Base-by-base conservation (phyloP, 306 rosid genomes). In the Prunus persica region DNA sequence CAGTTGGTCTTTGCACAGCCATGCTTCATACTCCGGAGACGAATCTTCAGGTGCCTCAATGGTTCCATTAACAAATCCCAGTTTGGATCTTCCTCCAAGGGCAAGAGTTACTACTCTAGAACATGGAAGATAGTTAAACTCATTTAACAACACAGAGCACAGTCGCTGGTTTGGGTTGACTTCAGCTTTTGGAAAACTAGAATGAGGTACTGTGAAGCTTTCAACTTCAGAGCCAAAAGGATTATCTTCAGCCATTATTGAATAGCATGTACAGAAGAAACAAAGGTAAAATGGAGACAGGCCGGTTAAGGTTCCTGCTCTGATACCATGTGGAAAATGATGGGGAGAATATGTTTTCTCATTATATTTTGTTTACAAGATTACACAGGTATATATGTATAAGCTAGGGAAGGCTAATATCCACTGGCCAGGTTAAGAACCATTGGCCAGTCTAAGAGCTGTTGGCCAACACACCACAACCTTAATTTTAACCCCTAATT, bases 41-140 rank as follows among this genome's bases (percentile, higher is more conserved):
- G 10, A 1, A 8, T 16, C 0, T 3, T 41, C 2, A 9, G 30
- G 70, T 55, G 61, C 27, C 11, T 55, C 27, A 8, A 55, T 55
- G 8, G 14, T 55, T 55, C 49, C 49, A 34, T 64, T 64, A 47
- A 34, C 12, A 13, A 15, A 64, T 8, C 69, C 15, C 2, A 64
- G 25, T 64, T 16, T 64, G 7, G 46, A 64, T 34, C 43, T 34
- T 30, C 69, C 25, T 15, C 49, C 75, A 28, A 71, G 75, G 5
- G 64, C 32, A 54, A 71, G 75, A 51, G 74, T 27, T 49, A 51
- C 8, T 54, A n/a, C 46, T 70, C 63, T 51, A 1, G 74, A 70
- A 30, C 49, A 70, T 12, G 62, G 74, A 3, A 51, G 30, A 20
- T 51, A 70, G 24, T 70, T 70, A 55, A 50, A 70, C 61, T 70